A percentile compares a stretch with the other conserved stretches of the same genome.
Conservation (phyloP, 345 rosid species). For the Eucalyptus pauciflora region DNA sequence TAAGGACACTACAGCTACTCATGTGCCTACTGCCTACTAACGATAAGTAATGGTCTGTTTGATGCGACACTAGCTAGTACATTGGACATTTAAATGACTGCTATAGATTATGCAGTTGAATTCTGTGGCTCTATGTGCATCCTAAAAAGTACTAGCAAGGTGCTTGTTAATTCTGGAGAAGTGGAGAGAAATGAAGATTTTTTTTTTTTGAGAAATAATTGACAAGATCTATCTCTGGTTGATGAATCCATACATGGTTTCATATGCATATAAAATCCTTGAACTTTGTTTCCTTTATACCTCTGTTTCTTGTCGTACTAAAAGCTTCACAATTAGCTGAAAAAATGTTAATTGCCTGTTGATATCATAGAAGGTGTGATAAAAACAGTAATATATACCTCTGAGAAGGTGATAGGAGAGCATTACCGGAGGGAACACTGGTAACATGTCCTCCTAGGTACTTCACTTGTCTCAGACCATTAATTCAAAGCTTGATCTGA, state of each 20-base stretch:
- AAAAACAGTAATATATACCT: neutral
- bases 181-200: neutral
- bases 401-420: neutral
- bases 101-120: neutral
- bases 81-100: neutral
- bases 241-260: neutral
- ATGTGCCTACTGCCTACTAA: neutral
- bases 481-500: neutral
- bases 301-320: neutral
- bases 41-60: neutral
- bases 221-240: neutral
- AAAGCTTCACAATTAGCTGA: neutral
- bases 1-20: neutral
- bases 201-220: neutral
- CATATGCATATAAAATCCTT: neutral
- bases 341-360: neutral
- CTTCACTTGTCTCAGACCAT: neutral
- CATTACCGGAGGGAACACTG: neutral
- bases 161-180: neutral
- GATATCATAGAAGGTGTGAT: neutral
- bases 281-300: neutral
- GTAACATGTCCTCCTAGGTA: neutral
- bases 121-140: neutral
- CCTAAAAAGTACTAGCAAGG: neutral
- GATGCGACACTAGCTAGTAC: neutral